These are phyloP conservation scores for Monilinia laxa DNA, from an alignment of 2,329 filamentous ascomycete genomes.

Conservation along the genomic window DNA sequence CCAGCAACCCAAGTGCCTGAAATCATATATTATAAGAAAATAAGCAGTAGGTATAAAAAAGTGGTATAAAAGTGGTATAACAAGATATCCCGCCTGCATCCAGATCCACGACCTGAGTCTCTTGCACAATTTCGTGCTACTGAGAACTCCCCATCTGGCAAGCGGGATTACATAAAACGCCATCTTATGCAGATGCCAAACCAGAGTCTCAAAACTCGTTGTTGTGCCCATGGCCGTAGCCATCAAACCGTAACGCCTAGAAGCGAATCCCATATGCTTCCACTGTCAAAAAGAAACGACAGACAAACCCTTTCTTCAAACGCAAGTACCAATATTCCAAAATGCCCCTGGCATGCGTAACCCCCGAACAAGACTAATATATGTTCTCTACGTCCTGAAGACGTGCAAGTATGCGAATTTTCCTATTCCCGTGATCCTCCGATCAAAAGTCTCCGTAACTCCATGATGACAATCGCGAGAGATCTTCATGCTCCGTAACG, in stretches of 20 bases:
- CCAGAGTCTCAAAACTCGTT: slow-evolving; percentile 20
- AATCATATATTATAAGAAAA: slow-evolving; percentile 17
- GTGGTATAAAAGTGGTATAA: slow-evolving; percentile 18
- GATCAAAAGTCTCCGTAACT: slow-evolving; percentile 24
- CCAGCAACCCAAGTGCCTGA: slow-evolving; percentile 5
- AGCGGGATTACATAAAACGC: slow-evolving; percentile 20
- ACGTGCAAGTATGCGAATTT: slow-evolving; percentile 21
- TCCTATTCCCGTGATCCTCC: slow-evolving; percentile 22
- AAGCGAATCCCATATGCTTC: slow-evolving; percentile 12
- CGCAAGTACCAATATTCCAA: slow-evolving; percentile 12
- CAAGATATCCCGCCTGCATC: slow-evolving; percentile 2
- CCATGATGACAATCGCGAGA: slow-evolving; percentile 21
- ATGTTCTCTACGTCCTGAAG: slow-evolving; percentile 19
- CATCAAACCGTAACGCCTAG: slow-evolving; percentile 19
- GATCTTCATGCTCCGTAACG: slow-evolving; percentile 22
- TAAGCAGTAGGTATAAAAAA: slow-evolving; percentile 15
- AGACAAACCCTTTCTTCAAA: slow-evolving; percentile 13
- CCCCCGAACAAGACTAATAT: slow-evolving; percentile 15
- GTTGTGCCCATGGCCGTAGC: slow-evolving; percentile 18
- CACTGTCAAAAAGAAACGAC: slow-evolving; percentile 7
- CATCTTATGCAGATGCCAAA: slow-evolving; percentile 23
- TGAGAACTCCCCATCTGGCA: slow-evolving; percentile 15
- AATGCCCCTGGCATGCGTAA: slow-evolving; percentile 19
- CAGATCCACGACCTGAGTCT: slow-evolving; percentile 1
- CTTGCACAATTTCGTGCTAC: not conserved